phyloP scores from a whole-genome alignment of 257 asterid genomes.

The Nicotiana tabacum region DNA sequence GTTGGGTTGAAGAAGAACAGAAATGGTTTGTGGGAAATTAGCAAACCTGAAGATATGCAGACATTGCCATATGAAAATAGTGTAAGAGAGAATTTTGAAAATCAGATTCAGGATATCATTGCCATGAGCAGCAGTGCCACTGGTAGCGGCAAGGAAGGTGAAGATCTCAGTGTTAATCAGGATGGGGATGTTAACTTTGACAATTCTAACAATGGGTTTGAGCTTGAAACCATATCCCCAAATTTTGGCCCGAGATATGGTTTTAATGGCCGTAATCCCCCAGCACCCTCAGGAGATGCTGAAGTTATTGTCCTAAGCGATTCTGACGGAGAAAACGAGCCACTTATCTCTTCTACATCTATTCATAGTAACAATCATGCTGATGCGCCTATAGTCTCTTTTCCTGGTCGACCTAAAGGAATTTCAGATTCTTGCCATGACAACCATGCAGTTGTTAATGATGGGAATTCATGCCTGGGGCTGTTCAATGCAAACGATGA shows the following conservation, averaged over 20 bases:
- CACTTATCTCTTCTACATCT: constrained; percentile 34
- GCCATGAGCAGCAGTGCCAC: constrained; percentile 91
- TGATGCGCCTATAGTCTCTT: constrained; percentile 35
- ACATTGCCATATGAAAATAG: constrained; percentile 37
- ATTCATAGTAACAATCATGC: constrained; percentile 25
- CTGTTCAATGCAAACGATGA: constrained; percentile 47
- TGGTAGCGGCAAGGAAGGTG: constrained; percentile 79
- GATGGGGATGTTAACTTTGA: constrained; percentile 59
- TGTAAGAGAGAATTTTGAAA: constrained; percentile 34
- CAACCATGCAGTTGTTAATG: constrained; percentile 38
- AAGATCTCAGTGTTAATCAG: constrained; percentile 85
- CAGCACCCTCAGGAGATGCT: constrained; percentile 43
- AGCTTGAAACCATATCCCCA: constrained; percentile 57
- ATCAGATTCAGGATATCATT: constrained; percentile 32
- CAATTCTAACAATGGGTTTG: constrained; percentile 53
- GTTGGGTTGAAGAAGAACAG: constrained; percentile 60
- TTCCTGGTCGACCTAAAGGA: constrained; percentile 41
- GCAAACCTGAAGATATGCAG: constrained; percentile 46
- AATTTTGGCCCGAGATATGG: constrained; percentile 39
- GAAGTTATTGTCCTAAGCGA: constrained; percentile 79
- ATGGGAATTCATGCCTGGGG: constrained; percentile 43
- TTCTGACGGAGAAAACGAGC: constrained; percentile 74
- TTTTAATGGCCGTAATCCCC: constrained; percentile 29
- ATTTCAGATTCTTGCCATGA: constrained; percentile 56
- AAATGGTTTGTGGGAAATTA: constrained; percentile 77